Conservation (phyloP, 805 yeast species). For the Pichia insulana region DNA sequence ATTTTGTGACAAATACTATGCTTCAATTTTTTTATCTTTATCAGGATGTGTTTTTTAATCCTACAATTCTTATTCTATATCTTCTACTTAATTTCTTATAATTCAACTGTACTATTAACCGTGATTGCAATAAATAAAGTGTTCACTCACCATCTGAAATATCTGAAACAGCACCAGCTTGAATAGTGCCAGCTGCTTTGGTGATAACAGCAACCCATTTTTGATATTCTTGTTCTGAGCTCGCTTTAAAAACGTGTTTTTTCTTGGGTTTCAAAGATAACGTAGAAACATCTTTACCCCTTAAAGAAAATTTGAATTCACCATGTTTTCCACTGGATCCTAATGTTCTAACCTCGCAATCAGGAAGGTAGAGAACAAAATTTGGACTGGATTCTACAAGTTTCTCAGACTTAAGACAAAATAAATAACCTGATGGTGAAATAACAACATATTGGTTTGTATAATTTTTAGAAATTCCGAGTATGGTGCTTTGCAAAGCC, state of each 20-base stretch:
- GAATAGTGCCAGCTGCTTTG: slow-evolving; percentile 4
- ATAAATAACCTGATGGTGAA: slow-evolving; percentile 36
- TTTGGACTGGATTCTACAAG: slow-evolving; percentile 37
- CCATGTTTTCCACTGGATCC: slow-evolving; percentile 20
- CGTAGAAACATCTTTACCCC: slow-evolving; percentile 28
- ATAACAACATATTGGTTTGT: slow-evolving; percentile 39
- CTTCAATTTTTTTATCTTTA: not conserved
- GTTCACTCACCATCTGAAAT: not conserved
- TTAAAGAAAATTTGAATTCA: slow-evolving; percentile 32
- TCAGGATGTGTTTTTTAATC: not conserved
- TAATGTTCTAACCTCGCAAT: slow-evolving; percentile 26
- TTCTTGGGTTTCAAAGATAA: slow-evolving; percentile 30
- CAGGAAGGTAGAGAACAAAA: slow-evolving; percentile 39
- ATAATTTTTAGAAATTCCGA: slow-evolving; percentile 31
- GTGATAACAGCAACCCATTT: slow-evolving; percentile 38
- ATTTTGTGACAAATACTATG: no score
- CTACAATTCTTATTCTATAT: not conserved
- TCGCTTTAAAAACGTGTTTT: slow-evolving; percentile 32
- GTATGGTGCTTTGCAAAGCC: slow-evolving; percentile 35
- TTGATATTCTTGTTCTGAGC: slow-evolving; percentile 35
- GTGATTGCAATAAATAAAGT: not conserved
- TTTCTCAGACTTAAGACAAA: slow-evolving; percentile 39
- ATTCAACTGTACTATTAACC: not conserved
- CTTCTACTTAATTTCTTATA: not conserved
- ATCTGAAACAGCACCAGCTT: no score